A percentile compares a stretch with the other conserved stretches of the same genome.
These are phyloP conservation scores for Filosporella fistucella DNA, from an alignment of 495 filamentous ascomycete genomes.

Conservation along the genomic window DNA sequence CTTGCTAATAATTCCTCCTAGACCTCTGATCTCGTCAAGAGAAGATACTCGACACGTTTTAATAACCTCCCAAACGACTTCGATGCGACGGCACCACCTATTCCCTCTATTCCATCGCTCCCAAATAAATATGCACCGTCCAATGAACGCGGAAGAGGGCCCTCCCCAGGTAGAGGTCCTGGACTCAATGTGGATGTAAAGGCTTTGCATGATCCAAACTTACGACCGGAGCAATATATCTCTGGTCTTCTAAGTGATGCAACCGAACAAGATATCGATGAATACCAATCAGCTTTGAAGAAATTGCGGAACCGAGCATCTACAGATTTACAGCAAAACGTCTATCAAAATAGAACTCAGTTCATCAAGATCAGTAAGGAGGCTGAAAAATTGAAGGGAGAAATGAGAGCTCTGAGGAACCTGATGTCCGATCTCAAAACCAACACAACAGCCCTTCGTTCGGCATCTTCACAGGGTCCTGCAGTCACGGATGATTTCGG, in stretches of 20 bases:
- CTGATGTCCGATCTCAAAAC: conserved; percentile 83
- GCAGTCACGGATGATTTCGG: conserved; percentile 22
- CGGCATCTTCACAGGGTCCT: conserved; percentile 48
- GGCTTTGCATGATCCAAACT: conserved; percentile 72
- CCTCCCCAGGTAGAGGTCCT: conserved; percentile 18
- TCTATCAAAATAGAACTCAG: conserved; percentile 95
- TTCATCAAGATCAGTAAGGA: conserved; percentile 99
- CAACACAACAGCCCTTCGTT: conserved; percentile 68
- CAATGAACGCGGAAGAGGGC: conserved; percentile 17
- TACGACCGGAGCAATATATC: conserved; percentile 70
- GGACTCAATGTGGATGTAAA: conserved; percentile 59
- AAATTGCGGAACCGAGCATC: conserved; percentile 81
- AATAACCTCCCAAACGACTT: conserved; percentile 67
- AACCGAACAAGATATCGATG: conserved; percentile 86
- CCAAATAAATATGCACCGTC: conserved; percentile 28
- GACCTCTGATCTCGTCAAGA: conserved; percentile 91
- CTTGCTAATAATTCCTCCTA: conserved; percentile 23
- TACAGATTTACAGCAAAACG: conserved; percentile 88
- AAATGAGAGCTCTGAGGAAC: conserved; percentile 85
- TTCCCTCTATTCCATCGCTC: conserved; percentile 58
- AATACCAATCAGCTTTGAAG: conserved; percentile 70
- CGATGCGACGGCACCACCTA: conserved; percentile 57
- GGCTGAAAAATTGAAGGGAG: conserved; percentile 92
- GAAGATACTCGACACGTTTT: conserved; percentile 89
- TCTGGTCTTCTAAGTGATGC: conserved; percentile 78